Evolutionary conservation across 805 yeast species (phyloP).

Genomic region (Lipomyces sp.): DNA sequence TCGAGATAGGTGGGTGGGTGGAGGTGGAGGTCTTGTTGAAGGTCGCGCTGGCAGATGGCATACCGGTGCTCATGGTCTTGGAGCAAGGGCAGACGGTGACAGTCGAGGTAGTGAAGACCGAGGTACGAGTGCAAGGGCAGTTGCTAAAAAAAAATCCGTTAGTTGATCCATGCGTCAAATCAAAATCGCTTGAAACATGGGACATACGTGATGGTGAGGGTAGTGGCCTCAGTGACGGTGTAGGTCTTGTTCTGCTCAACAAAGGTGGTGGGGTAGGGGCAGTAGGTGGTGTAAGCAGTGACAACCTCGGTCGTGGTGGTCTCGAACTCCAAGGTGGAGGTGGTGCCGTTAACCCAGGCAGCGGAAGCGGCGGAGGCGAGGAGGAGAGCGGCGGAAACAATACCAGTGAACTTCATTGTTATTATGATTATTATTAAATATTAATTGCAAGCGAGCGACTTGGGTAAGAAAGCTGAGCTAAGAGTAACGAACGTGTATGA

Average conservation of each 20-base stretch:
- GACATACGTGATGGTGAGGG: slow-evolving; percentile 69
- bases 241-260: slow-evolving; percentile 69
- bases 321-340: slow-evolving; percentile 52
- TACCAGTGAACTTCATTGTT: slow-evolving; percentile 38
- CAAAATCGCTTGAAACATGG: neutral
- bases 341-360: slow-evolving; percentile 47
- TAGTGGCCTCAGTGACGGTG: slow-evolving; percentile 78
- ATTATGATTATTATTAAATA: neutral
- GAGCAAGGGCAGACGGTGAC: slow-evolving; percentile 44
- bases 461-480: slow-evolving; percentile 11
- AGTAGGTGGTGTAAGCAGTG: slow-evolving; percentile 78
- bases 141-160: slow-evolving; percentile 45
- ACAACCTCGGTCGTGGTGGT: slow-evolving; percentile 59
- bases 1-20: slow-evolving; percentile 35
- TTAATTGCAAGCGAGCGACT: slow-evolving; percentile 17
- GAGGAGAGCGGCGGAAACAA: slow-evolving; percentile 35
- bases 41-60: slow-evolving; percentile 35
- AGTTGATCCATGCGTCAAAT: neutral
- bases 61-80: slow-evolving; percentile 39
- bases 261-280: slow-evolving; percentile 74
- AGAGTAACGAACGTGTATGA: slow-evolving; percentile 9
- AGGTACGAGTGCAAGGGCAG: slow-evolving; percentile 78
- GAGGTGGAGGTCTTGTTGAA: slow-evolving; percentile 37
- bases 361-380: slow-evolving; percentile 37
- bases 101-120: slow-evolving; percentile 42